Conservation (phyloP, 441 rosid genomes). For the Adansonia rubrostipa region DNA sequence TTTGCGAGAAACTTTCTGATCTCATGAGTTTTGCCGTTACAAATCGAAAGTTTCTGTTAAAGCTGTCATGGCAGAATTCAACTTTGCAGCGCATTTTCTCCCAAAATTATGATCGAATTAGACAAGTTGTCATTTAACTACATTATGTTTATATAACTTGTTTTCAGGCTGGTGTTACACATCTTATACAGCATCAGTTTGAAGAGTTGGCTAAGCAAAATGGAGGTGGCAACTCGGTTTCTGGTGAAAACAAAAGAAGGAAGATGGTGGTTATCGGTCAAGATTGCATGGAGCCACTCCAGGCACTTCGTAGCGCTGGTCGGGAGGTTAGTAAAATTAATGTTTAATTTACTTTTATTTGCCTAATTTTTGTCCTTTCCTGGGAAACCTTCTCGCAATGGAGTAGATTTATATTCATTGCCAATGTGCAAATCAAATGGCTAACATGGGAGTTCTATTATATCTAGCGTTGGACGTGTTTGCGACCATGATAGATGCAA, state of each 20-base stretch:
- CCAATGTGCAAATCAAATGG: background rate
- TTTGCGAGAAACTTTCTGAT: background rate
- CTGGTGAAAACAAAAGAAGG: constrained; percentile 54
- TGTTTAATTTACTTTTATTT: background rate
- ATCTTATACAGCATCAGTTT: constrained; percentile 74
- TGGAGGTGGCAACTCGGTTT: constrained; percentile 31
- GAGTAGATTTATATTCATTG: background rate
- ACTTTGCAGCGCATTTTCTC: background rate
- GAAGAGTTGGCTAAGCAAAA: constrained; percentile 66
- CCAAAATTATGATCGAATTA: background rate
- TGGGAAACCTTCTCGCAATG: background rate
- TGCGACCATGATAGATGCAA: background rate
- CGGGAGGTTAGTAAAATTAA: constrained; percentile 58
- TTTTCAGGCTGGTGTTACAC: constrained; percentile 77
- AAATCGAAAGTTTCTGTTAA: background rate
- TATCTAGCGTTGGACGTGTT: background rate
- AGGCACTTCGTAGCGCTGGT: constrained; percentile 78
- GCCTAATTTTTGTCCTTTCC: background rate
- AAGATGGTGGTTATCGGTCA: constrained; percentile 82
- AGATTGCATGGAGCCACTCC: constrained; percentile 86
- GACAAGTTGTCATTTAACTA: background rate
- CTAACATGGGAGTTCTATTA: background rate
- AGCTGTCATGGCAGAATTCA: background rate
- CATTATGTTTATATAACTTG: background rate
- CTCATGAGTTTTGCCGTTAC: background rate